Evolutionary conservation across 2,329 filamentous ascomycete species (phyloP), one percentile per base, ranked within the genome.

Genomic region (Ambrosiella beaveri): DNA sequence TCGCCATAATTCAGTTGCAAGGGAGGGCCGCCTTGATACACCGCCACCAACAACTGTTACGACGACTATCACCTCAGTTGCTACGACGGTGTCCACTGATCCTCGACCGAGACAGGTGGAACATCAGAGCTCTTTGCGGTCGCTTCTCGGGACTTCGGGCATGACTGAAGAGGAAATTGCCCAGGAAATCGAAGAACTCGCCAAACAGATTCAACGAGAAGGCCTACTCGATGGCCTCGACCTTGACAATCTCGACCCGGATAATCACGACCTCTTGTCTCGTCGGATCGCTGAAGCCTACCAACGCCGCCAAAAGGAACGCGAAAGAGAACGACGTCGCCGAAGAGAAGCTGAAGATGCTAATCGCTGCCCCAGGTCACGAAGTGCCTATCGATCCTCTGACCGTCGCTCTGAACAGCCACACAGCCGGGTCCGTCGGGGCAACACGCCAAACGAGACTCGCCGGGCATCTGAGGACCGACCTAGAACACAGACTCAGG

Each of bases 251-350:
- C 82, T 96, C 57, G 89, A 91, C 62, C 76, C 88, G 13, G 80
- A 75, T 54, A 86, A 89, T 65, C 88, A 96, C 66, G 89, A 96
- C 65, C 88, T 94, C 65, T 80, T 97, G 13, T 95, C 87, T 63
- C 86, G 91, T 65, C 82, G 86, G 60, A 95, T 97, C 64, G 90
- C 89, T 1, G 87, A 94, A 65, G 88, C 88, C 1, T 95, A 94
- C 66, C 76, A 87, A 59, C 78, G 87, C 61, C 77, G 88, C 37
- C 88, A 94, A 65, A 78, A 76, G 49, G 81, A 83, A 61, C 47
- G 67, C 61, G 55, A 63, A 63, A 7, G 63, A 63, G 37, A 71
- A 66, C 62, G 69, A 66, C 19, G 45, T 41, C 50, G 59, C 12
- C 55, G 54, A 27, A 38, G 56, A 12, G 59, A 61, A 38, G n/a